phyloP scores from a whole-genome alignment of 2,329 filamentous ascomycete species.

The Nothophaeocryptopus gaeumannii region DNA sequence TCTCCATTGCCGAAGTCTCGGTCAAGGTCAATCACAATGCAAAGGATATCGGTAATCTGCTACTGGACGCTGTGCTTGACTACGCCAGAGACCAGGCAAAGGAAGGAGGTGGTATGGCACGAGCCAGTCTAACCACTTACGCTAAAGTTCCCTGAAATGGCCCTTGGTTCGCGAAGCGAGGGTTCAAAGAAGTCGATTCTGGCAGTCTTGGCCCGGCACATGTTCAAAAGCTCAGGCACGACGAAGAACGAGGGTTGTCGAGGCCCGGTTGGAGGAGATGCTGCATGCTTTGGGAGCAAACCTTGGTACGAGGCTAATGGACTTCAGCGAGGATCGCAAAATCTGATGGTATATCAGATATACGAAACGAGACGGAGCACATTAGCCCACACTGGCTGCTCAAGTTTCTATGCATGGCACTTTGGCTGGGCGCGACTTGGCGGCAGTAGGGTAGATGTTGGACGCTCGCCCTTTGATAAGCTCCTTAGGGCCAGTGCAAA shows the following conservation, averaged over 20 bases:
- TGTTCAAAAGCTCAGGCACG: conserved; percentile 17
- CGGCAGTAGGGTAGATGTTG: too few relatives aligned
- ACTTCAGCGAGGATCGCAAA: too few relatives aligned
- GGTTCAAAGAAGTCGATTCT: conserved; percentile 16
- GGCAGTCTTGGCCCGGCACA: conserved; percentile 12
- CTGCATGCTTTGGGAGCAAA: background rate
- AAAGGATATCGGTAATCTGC: conserved; percentile 11
- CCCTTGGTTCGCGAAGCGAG: conserved; percentile 17
- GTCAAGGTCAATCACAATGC: conserved; percentile 7
- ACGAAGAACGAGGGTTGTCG: background rate
- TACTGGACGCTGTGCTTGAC: conserved; percentile 13
- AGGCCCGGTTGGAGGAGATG: conserved; percentile 9
- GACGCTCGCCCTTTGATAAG: too few relatives aligned
- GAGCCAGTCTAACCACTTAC: conserved; percentile 17
- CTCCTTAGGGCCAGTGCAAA: too few relatives aligned
- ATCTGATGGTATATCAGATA: too few relatives aligned
- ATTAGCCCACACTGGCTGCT: too few relatives aligned
- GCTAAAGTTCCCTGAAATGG: conserved; percentile 20
- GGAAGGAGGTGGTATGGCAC: background rate
- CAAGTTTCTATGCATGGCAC: too few relatives aligned
- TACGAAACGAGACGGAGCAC: too few relatives aligned
- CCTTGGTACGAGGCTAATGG: too few relatives aligned
- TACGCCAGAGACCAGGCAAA: conserved; percentile 9
- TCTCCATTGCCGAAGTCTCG: conserved; percentile 14
- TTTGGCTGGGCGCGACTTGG: too few relatives aligned